These are phyloP conservation scores for Peronospora tabacina DNA, from an alignment of 352 stramenopile genomes.

Conservation along the genomic window DNA sequence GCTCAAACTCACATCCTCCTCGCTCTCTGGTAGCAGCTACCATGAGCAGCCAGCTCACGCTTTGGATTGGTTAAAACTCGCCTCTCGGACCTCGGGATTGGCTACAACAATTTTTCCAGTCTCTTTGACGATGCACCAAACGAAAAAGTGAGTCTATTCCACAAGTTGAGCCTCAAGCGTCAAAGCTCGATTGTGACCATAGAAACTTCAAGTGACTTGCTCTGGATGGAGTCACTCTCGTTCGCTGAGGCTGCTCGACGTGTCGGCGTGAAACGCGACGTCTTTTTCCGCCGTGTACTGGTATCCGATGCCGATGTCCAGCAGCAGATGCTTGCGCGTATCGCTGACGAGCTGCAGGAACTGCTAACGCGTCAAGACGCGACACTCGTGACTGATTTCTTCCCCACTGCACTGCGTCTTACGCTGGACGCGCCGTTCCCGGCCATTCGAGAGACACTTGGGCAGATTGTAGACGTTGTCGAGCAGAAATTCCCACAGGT, in stretches of 20 bases:
- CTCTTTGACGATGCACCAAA: constrained; percentile 14
- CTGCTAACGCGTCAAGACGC: constrained; percentile 40
- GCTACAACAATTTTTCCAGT: constrained; percentile 1
- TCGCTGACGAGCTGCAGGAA: constrained; percentile 48
- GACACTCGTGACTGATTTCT: constrained; percentile 51
- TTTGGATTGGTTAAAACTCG: constrained; percentile 13
- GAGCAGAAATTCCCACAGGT: constrained; percentile 35
- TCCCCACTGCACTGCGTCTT: constrained; percentile 57
- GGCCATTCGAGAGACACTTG: constrained; percentile 51
- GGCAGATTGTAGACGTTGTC: constrained; percentile 36
- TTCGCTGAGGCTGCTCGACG: constrained; percentile 41
- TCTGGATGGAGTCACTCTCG: constrained; percentile 22
- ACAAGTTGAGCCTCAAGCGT: constrained; percentile 30
- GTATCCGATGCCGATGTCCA: constrained; percentile 57
- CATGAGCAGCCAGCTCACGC: not conserved
- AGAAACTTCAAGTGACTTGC: constrained; percentile 27
- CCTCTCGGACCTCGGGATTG: constrained; percentile 16
- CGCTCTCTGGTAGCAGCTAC: constrained; percentile 7
- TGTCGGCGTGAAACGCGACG: constrained; percentile 62
- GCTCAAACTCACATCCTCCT: constrained; percentile 6
- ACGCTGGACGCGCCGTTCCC: constrained; percentile 61
- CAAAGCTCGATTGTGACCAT: constrained; percentile 2
- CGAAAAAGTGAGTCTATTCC: constrained; percentile 36
- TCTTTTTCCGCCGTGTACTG: constrained; percentile 74
- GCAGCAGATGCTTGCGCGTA: constrained; percentile 45